Conservation (phyloP, 495 filamentous ascomycete genomes). For the Clavariopsis aquatica region DNA sequence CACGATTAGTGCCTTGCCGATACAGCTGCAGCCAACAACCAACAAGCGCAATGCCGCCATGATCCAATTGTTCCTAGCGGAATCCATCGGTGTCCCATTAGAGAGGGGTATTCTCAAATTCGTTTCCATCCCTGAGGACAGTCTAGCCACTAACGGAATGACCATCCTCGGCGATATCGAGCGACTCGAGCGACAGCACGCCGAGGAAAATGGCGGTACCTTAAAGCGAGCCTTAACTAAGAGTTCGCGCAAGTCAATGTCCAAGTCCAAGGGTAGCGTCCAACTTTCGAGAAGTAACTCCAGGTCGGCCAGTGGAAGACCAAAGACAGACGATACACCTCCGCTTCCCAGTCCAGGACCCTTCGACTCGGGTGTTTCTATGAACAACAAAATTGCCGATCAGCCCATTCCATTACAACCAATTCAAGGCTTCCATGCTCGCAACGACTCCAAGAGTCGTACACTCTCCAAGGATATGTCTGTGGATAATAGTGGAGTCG, state of each 20-base stretch:
- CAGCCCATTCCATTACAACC: constrained; percentile 3
- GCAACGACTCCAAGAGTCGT: constrained; percentile 4
- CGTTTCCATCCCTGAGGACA: constrained; percentile 65
- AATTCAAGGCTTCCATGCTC: background rate
- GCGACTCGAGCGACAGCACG: constrained; percentile 52
- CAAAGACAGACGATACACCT: constrained; percentile 9
- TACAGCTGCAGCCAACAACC: constrained; percentile 67
- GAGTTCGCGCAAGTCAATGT: constrained; percentile 27
- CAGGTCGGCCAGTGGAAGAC: constrained; percentile 5
- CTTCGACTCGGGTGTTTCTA: constrained; percentile 30
- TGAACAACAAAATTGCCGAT: constrained; percentile 15
- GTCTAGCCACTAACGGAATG: constrained; percentile 67
- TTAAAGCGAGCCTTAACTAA: constrained; percentile 34
- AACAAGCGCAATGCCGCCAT: constrained; percentile 83
- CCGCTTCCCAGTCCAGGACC: constrained; percentile 31
- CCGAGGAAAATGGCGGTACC: constrained; percentile 42
- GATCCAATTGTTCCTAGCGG: constrained; percentile 67
- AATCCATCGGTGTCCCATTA: constrained; percentile 63
- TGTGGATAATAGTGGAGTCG: constrained; percentile 5
- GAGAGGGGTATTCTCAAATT: constrained; percentile 72
- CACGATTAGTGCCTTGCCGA: constrained; percentile 71
- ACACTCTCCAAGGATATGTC: constrained; percentile 1
- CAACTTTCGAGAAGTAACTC: constrained; percentile 31
- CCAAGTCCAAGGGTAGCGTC: constrained; percentile 32
- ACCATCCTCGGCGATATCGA: constrained; percentile 71